Conservation (phyloP, 1,284 basidiomycete genomes). For the Tilletiopsis washingtonensis region DNA sequence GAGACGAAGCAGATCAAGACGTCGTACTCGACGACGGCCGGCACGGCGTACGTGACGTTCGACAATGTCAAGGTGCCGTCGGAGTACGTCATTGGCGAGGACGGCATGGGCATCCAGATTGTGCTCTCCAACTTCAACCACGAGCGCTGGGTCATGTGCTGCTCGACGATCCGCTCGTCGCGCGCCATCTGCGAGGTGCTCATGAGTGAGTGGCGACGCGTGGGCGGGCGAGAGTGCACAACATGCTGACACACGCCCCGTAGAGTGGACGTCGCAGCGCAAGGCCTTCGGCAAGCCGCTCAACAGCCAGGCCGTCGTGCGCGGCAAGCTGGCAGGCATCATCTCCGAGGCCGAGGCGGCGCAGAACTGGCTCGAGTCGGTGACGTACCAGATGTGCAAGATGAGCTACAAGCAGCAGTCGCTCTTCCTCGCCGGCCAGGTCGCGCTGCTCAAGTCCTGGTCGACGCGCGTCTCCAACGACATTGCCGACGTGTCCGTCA, state of each 20-base stretch:
- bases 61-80: constrained; percentile 77
- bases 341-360: constrained; percentile 72
- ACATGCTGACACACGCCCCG: too few species aligned
- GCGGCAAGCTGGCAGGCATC: constrained; percentile 75
- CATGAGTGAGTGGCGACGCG: too few species aligned
- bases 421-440: constrained; percentile 55
- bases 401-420: constrained; percentile 65
- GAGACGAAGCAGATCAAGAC: constrained; percentile 72
- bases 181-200: constrained; percentile 39
- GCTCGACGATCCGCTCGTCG: constrained; percentile 58
- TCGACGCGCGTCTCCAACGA: constrained; percentile 44
- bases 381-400: constrained; percentile 85
- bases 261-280: constrained; percentile 46
- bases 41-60: constrained; percentile 76
- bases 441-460: constrained; percentile 63
- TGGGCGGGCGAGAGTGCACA: too few species aligned
- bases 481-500: constrained; percentile 67
- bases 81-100: constrained; percentile 76
- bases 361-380: constrained; percentile 80
- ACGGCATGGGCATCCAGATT: constrained; percentile 72
- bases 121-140: constrained; percentile 54
- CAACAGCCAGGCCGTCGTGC: constrained; percentile 71
- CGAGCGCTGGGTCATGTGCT: constrained; percentile 61
- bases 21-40: constrained; percentile 46
- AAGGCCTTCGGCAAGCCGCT: constrained; percentile 55